Evolutionary conservation across 805 yeast species (phyloP), one percentile per base, ranked within the genome.

Genomic region (Yarrowia deformans): DNA sequence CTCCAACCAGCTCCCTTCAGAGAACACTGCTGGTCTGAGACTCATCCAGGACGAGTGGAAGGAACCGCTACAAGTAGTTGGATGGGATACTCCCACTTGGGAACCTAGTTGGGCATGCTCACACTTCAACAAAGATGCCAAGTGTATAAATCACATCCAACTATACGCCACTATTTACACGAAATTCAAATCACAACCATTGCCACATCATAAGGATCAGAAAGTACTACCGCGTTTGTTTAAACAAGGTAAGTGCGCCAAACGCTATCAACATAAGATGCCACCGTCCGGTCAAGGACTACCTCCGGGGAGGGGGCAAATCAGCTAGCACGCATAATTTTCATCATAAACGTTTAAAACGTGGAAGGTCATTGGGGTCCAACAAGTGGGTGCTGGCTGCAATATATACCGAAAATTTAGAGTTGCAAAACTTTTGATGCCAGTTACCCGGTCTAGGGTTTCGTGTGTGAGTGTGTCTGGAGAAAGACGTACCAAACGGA

Each of bases 261-360:
- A 74, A 74, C 76, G 74, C 77, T 72, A 48, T 75, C 77, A 69
- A 71, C 77, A 75, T 56, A 39, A 60, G 63, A 64, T 72, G 69
- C 77, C 76, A 9, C 75, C 55, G 70, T 72, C 74, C 77, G 77
- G 77, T 75, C 77, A 75, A 69, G 74, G 72, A 71, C 72, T 52
- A 56, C 70, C 75, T 68, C 71, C 49, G 54, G 50, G 43, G 68
- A 54, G 71, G 74, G 75, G 76, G 72, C 69, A 60, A 55, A 40
- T 67, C 72, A 71, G 68, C 75, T 64, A 67, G 70, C 58, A 73
- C 76, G 76, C 77, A 70, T 70, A 73, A 69, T 60, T 70, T 73
- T 75, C 77, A 75, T 75, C 77, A 75, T 75, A 69, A 69, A 75
- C 74, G 74, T 70, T 67, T 71, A 75, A 75, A 75, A 75, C 77